Conservation (phyloP, 1,284 basidiomycete species). For the Singerocomus rubriflavus region DNA sequence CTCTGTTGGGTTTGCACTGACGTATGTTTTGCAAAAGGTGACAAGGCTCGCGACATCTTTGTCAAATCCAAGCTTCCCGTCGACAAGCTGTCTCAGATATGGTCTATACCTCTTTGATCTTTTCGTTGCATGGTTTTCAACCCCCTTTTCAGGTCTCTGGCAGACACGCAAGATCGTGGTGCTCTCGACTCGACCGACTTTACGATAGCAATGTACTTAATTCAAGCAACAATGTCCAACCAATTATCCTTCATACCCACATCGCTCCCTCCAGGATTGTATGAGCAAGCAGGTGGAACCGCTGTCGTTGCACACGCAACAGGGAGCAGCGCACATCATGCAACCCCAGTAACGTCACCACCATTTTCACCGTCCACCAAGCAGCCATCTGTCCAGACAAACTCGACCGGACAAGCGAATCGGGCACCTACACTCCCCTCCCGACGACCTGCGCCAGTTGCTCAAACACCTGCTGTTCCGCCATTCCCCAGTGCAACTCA, state of each 20-base stretch:
- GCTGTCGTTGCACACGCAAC: slow-evolving; percentile 54
- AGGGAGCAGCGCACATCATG: slow-evolving; percentile 56
- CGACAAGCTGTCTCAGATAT: slow-evolving; percentile 92
- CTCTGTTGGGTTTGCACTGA: slow-evolving; percentile 5
- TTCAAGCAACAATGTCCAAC: slow-evolving; percentile 88
- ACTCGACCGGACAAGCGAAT: slow-evolving; percentile 57
- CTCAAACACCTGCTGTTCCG: slow-evolving; percentile 20
- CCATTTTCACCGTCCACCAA: slow-evolving; percentile 36
- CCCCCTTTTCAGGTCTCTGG: slow-evolving; percentile 67
- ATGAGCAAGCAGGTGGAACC: slow-evolving; percentile 76
- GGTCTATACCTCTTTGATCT: slow-evolving; percentile 49
- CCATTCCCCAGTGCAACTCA: slow-evolving; percentile 30
- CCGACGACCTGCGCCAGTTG: slow-evolving; percentile 15
- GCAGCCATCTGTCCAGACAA: slow-evolving; percentile 45
- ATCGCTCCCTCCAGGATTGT: slow-evolving; percentile 83
- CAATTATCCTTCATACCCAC: slow-evolving; percentile 74
- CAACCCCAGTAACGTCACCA: slow-evolving; percentile 40
- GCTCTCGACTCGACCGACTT: slow-evolving; percentile 91
- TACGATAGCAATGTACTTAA: slow-evolving; percentile 94
- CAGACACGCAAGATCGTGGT: slow-evolving; percentile 93
- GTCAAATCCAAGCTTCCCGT: slow-evolving; percentile 89
- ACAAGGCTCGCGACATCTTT: slow-evolving; percentile 91
- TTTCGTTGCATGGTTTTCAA: slow-evolving; percentile 4
- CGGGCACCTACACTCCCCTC: slow-evolving; percentile 22
- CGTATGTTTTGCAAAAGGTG: slow-evolving; percentile 44